Conservation (phyloP, 1,284 basidiomycete genomes). For the Rhodofomes roseus region DNA sequence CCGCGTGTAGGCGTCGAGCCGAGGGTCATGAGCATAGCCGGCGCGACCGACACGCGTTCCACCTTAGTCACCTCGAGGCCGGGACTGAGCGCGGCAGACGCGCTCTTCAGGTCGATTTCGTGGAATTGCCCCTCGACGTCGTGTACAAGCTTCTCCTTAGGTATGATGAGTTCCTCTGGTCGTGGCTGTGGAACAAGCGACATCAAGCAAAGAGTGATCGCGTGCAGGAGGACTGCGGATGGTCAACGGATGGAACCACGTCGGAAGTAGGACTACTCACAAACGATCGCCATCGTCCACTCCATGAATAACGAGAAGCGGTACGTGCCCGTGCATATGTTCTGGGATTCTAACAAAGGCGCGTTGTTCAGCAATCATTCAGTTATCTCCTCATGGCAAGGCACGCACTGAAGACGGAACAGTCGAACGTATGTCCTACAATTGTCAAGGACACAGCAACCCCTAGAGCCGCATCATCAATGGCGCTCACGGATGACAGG, state of each 20-base stretch:
- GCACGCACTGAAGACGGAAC: constrained; percentile 36
- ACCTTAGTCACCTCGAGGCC: constrained; percentile 9
- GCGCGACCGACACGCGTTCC: constrained; percentile 5
- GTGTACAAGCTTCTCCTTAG: constrained; percentile 14
- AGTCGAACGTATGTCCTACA: constrained; percentile 35
- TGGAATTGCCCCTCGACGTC: constrained; percentile 5
- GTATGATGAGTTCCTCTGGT: constrained; percentile 21
- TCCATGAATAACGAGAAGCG: constrained; percentile 32
- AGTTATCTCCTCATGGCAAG: background rate
- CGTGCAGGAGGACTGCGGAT: constrained; percentile 29
- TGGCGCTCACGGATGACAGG: background rate
- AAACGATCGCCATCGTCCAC: constrained; percentile 35
- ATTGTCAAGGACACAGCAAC: constrained; percentile 30
- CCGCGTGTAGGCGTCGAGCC: constrained; percentile 1
- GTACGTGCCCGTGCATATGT: constrained; percentile 32
- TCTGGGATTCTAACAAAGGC: constrained; percentile 25
- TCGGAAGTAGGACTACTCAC: constrained; percentile 20
- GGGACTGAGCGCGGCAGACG: background rate
- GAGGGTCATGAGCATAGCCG: constrained; percentile 18
- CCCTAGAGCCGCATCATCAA: constrained; percentile 14
- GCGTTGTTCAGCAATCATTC: background rate
- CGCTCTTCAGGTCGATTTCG: constrained; percentile 5
- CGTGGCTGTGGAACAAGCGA: constrained; percentile 23
- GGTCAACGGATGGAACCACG: background rate
- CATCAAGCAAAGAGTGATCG: constrained; percentile 28